Evolutionary conservation across 202 grass and related monocot species (phyloP).

Genomic region (Schoenoplectus tabernaemontani): DNA sequence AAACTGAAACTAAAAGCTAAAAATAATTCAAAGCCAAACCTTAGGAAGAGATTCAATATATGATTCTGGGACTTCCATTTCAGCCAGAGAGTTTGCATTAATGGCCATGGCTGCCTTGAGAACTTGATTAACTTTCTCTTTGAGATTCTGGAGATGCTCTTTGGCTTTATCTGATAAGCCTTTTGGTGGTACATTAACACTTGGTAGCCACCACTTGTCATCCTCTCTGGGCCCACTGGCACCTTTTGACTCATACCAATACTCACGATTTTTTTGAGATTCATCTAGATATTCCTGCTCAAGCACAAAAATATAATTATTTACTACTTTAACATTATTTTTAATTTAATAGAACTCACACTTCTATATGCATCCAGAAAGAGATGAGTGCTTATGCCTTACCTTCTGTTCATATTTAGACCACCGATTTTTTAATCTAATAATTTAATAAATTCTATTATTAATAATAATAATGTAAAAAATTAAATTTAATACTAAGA

Average conservation of each 20-base stretch:
- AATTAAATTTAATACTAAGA: no score
- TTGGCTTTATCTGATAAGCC: constrained; percentile 54
- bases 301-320: no score
- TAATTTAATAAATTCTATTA: no score
- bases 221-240: constrained; percentile 36
- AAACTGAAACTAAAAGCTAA: no score
- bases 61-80: constrained; percentile 84
- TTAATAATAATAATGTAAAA: no score
- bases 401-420: no score
- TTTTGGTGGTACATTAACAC: constrained; percentile 49
- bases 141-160: constrained; percentile 55
- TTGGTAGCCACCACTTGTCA: constrained; percentile 92
- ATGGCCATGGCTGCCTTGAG: constrained; percentile 91
- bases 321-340: neutral
- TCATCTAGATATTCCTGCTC: constrained; percentile 63
- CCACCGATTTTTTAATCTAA: no score
- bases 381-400: no score
- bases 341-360: no score
- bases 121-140: constrained; percentile 73
- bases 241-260: constrained; percentile 67
- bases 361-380: neutral
- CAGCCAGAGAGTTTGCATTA: constrained; percentile 73
- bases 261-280: constrained; percentile 54
- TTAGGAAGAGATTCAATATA: constrained; percentile 82
- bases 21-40: no score